These are phyloP conservation scores for Mortierella sp. DNA, from an alignment of 371 early-diverging fungal genomes.

Conservation along the genomic window DNA sequence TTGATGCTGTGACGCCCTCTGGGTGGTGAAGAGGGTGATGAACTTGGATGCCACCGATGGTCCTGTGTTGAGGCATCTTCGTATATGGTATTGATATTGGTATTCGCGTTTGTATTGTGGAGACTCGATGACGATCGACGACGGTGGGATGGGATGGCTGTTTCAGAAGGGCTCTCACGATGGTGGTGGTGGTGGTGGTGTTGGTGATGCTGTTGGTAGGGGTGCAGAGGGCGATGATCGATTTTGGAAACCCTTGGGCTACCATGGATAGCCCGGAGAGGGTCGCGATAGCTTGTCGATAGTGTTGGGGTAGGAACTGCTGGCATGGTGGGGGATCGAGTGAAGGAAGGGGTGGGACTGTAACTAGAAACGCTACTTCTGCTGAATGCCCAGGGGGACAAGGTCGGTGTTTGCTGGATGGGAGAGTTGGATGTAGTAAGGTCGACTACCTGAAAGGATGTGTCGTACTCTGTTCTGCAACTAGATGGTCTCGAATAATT, in stretches of 20 bases:
- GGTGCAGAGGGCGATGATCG: conserved; percentile 5
- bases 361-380: background rate
- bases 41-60: conserved; percentile 3
- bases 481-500: conserved; percentile 14
- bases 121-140: background rate
- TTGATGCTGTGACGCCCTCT: conserved; percentile 2
- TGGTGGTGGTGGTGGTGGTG: background rate
- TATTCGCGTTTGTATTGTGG: conserved; percentile 8
- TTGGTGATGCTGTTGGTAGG: conserved; percentile 13
- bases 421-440: background rate
- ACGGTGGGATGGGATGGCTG: background rate
- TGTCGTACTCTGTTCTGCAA: conserved; percentile 15
- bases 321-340: background rate
- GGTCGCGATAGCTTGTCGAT: conserved; percentile 28
- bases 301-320: conserved; percentile 9
- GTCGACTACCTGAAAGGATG: conserved; percentile 10
- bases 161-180: background rate
- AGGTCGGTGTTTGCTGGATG: background rate
- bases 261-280: conserved; percentile 34
- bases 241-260: conserved; percentile 24
- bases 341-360: background rate
- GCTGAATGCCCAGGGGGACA: conserved; percentile 6
- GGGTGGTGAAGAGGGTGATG: background rate
- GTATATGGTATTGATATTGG: background rate
- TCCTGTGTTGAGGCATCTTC: background rate